Conservation (phyloP, 345 rosid genomes). For the Turnera subulata region DNA sequence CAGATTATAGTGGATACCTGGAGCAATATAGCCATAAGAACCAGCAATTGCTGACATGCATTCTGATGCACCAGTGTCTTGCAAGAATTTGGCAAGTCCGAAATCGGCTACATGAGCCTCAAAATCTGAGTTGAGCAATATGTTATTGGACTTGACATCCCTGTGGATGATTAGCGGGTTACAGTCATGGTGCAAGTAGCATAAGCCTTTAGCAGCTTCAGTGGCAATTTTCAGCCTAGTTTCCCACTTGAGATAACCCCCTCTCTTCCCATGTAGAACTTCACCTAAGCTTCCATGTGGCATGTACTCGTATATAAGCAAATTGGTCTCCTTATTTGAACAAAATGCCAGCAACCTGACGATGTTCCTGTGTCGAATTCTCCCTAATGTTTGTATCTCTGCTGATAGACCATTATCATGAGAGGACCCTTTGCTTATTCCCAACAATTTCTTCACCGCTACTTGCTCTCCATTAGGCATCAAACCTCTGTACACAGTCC, state of each 20-base stretch:
- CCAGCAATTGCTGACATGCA: constrained; percentile 80
- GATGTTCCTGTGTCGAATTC: constrained; percentile 63
- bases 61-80: constrained; percentile 49
- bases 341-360: constrained; percentile 65
- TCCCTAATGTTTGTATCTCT: constrained; percentile 61
- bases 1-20: constrained; percentile 32
- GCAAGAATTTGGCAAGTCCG: constrained; percentile 65
- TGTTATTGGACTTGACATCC: constrained; percentile 74
- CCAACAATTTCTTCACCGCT: constrained; percentile 60
- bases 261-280: constrained; percentile 55
- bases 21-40: constrained; percentile 76
- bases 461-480: constrained; percentile 56
- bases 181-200: constrained; percentile 77
- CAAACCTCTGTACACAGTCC: constrained; percentile 55
- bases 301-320: constrained; percentile 69
- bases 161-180: constrained; percentile 61
- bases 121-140: constrained; percentile 51
- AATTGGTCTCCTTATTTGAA: constrained; percentile 56
- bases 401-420: constrained; percentile 62
- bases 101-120: constrained; percentile 80
- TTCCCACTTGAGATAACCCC: constrained; percentile 50
- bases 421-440: constrained; percentile 34
- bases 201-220: constrained; percentile 70
- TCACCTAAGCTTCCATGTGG: constrained; percentile 68
- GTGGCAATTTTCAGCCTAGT: constrained; percentile 55